Base-by-base conservation (phyloP, 305 asterid genomes). In the Ruellia speciosa region DNA sequence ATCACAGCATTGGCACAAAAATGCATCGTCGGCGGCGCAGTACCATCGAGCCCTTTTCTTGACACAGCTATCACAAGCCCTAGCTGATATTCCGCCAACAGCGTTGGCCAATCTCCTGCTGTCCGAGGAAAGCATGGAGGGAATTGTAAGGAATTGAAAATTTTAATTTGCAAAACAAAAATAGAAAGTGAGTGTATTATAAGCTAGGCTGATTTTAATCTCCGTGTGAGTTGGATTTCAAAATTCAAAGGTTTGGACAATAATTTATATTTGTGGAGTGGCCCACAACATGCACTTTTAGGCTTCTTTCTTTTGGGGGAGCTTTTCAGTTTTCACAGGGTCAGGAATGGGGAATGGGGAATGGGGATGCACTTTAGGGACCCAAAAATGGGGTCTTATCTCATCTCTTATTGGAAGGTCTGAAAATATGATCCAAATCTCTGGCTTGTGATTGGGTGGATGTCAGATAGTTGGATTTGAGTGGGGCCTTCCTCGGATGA, bases 21-120 rank as follows among this genome's bases (percentile, higher is more conserved):
- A 90, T 0, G 97, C 97, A 18, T 87, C 97, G 43, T 87, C 96
- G 0, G 95, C 94, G 0, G 88, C 81, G 49, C 97, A 87, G 56
- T 81, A 87, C 95, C 84, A 90, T 0, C 88, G 59, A 0, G 96
- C 97, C 55, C 88, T 65, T 62, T 75, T 85, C 40, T 56, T 70
- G 0, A 78, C 59, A 34, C 97, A 90, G 45, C 62, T 79, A 53
- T 90, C 95, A 60, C 97, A 90, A 9, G 96, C 90, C 64, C 97
- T 59, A 0, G 75, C 79, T 0, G 88, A 77, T 67, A 82, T 87
- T 3, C 81, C 95, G 1, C 83, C 93, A 20, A 80, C 82, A 15
- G 67, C 78, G 65, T 72, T 77, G 5, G 94, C 85, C 45, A 71
- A 17, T 16, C 75, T 43, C 11, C 15, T 88, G 8, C 45, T 65